A percentile compares a stretch with the other conserved stretches of the same genome.
Conservation (phyloP, 129 eudicot genomes). For the Chrysanthemum makinoi region DNA sequence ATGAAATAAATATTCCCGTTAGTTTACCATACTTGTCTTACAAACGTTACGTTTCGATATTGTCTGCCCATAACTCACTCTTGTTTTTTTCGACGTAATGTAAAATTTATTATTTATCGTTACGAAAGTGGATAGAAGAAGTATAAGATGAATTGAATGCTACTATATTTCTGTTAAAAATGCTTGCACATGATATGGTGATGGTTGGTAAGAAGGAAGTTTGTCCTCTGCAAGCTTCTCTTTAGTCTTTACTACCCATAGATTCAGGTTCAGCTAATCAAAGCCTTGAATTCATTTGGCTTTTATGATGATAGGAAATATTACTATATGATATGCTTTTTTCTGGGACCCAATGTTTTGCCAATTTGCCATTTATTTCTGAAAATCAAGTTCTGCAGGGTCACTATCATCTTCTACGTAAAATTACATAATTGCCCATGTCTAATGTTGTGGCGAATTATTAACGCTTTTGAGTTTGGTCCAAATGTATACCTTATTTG, state of each 20-base stretch:
- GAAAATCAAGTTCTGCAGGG: conserved; percentile 17
- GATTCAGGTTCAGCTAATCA: conserved; percentile 16
- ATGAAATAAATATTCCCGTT: conserved; percentile 13
- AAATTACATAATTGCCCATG: conserved; percentile 28
- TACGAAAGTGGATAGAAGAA: background rate
- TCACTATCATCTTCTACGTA: conserved; percentile 22
- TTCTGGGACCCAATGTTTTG: conserved; percentile 20
- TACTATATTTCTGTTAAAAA: conserved; percentile 14
- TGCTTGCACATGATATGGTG: conserved; percentile 32
- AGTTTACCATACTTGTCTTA: conserved; percentile 1
- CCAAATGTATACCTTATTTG: conserved; percentile 11
- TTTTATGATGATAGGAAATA: conserved; percentile 18
- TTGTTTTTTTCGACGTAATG: too few species aligned
- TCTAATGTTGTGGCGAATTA: conserved; percentile 9
- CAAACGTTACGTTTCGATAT: conserved; percentile 1
- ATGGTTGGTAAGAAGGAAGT: conserved; percentile 33
- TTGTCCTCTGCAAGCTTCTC: conserved; percentile 30
- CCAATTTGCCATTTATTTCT: conserved; percentile 22
- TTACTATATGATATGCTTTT: conserved; percentile 17
- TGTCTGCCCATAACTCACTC: background rate
- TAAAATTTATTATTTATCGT: background rate
- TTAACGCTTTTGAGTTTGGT: background rate
- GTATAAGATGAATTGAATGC: conserved; percentile 23
- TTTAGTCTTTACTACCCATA: conserved; percentile 28
- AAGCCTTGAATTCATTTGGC: conserved; percentile 24